Evolutionary conservation across 2,329 filamentous ascomycete genomes (phyloP), one percentile per base, ranked within the genome.

Genomic region (Talaromyces sp.): DNA sequence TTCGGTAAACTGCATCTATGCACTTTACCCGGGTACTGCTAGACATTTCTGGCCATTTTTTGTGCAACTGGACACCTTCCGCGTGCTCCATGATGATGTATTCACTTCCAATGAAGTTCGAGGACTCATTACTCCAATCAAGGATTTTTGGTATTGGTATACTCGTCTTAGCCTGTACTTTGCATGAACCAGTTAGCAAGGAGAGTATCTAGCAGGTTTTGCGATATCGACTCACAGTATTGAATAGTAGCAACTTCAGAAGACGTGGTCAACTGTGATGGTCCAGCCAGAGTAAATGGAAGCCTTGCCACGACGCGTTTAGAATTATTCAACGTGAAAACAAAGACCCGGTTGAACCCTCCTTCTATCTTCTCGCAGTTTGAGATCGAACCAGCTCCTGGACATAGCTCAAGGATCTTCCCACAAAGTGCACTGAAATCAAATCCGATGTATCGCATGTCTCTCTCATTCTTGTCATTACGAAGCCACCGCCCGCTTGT

Each of bases 181-280:
- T 33, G 23, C 2, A 23, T 60, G 23, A 14, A 31, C 51, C 40
- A 60, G 40, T 56, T 27, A 50, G 44, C 42, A 57, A 1, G 16
- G 18, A 44, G 33, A 27, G 18, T 52, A 55, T 40, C 6, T 44
- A n/a, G 10, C 12, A 33, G 14, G 12, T 31, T 40, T 14, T 14
- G 4, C 33, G 64, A 62, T 55, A 62, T 34, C 40, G 42, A 64
- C 73, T 66, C 69, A 80, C 77, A 52, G 63, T 76, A 81, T 54
- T 67, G 67, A 54, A 81, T 76, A 1, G 78, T 81, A 31, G 80
- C 79, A 65, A 81, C 77, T 67, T 81, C 76, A 28, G 78, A 80
- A 60, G 68, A 70, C 5, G 76, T 80, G 0, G 69, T 72, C 23
- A 78, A 67, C 51, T 66, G 69, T 47, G 67, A 54, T 8, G 75